A percentile compares a stretch with the other conserved stretches of the same genome.
Conservation (phyloP, 2,329 filamentous ascomycete genomes). For the Colletotrichum lini region DNA sequence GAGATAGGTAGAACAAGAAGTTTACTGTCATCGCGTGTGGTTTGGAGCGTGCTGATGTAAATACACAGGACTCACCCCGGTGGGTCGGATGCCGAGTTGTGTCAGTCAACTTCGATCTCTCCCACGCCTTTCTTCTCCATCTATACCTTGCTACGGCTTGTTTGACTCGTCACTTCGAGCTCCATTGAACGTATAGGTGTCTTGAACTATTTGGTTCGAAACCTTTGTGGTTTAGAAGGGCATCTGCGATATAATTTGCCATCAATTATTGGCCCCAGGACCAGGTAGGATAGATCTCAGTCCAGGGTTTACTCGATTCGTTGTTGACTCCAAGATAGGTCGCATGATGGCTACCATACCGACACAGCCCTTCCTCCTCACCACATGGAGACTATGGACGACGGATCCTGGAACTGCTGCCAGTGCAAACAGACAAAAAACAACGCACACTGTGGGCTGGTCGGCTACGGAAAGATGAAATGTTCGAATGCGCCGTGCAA, state of each 20-base stretch:
- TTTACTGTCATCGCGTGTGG: neutral
- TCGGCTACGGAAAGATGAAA: constrained; percentile 15
- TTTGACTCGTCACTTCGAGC: neutral
- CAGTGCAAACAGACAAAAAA: constrained; percentile 20
- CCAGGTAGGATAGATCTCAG: neutral
- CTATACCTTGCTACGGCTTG: neutral
- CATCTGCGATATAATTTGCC: neutral
- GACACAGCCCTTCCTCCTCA: constrained; percentile 7
- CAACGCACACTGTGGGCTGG: constrained; percentile 22
- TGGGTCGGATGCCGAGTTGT: neutral
- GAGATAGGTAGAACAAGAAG: neutral
- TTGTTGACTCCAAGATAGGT: neutral
- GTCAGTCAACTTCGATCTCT: neutral
- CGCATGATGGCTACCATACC: neutral
- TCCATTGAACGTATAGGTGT: neutral
- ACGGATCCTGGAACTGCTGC: constrained; percentile 28
- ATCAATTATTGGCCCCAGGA: neutral
- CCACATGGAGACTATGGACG: neutral
- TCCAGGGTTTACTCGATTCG: neutral
- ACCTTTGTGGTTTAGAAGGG: neutral
- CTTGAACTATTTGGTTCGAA: no score
- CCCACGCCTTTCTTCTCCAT: neutral
- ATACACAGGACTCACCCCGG: neutral
- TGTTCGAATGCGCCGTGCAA: constrained; percentile 2
- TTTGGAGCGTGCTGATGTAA: neutral